A percentile compares a stretch with the other conserved stretches of the same genome.
phyloP scores from a whole-genome alignment of 805 yeast species.

The Starmerella roubikii region DNA sequence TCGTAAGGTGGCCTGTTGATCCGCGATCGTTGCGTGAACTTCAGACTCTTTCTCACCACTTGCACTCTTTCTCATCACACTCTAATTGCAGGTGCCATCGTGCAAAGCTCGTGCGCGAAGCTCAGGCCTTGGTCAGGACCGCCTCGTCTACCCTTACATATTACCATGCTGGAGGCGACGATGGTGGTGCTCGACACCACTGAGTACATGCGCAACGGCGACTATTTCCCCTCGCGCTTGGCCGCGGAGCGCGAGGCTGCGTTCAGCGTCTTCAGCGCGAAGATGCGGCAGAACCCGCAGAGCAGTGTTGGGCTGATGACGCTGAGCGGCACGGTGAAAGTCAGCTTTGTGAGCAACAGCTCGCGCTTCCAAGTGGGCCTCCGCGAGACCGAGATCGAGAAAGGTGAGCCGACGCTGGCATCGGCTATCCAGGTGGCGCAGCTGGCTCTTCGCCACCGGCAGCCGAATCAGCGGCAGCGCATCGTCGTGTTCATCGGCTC shows the following conservation, averaged over 20 bases:
- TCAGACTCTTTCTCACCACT: too few relatives aligned
- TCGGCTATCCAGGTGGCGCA: conserved; percentile 89
- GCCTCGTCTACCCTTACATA: too few relatives aligned
- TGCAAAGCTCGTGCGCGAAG: too few relatives aligned
- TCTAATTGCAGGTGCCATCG: too few relatives aligned
- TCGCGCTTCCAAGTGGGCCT: conserved; percentile 76
- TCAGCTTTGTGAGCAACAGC: conserved; percentile 74
- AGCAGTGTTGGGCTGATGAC: conserved; percentile 85
- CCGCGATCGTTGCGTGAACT: too few relatives aligned
- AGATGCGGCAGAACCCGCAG: conserved; percentile 83
- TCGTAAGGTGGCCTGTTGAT: too few relatives aligned
- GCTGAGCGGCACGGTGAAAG: conserved; percentile 80
- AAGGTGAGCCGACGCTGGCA: conserved; percentile 42
- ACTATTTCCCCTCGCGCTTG: conserved; percentile 72
- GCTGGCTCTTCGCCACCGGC: conserved; percentile 89
- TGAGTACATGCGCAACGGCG: conserved; percentile 93
- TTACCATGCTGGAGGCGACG: conserved; percentile 65
- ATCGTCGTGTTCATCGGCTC: conserved; percentile 81
- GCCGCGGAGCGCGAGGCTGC: conserved; percentile 89
- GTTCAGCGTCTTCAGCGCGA: conserved; percentile 71
- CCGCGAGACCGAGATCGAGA: conserved; percentile 51
- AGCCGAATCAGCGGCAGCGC: conserved; percentile 81
- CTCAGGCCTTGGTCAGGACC: too few relatives aligned
- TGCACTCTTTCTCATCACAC: too few relatives aligned
- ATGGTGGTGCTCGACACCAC: conserved; percentile 92